Evolutionary conservation across 495 filamentous ascomycete genomes (phyloP).

Genomic region (Penicillium riverlandense): DNA sequence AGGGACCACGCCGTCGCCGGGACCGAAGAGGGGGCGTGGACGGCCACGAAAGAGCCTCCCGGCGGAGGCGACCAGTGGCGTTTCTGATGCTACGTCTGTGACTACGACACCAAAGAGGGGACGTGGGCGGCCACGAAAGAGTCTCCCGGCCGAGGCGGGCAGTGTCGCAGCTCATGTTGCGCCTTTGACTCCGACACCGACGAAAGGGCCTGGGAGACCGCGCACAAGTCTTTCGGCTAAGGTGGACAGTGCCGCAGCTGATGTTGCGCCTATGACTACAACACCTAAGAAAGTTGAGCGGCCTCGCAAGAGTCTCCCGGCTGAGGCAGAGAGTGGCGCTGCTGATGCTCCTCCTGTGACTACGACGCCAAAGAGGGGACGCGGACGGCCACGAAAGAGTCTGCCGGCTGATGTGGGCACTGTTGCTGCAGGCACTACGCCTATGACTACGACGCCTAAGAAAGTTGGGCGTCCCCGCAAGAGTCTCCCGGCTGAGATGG

Average conservation of each 20-base stretch:
- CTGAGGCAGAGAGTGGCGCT: too few relatives aligned
- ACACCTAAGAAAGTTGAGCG: too few relatives aligned
- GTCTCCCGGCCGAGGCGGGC: too few relatives aligned
- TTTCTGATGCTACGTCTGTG: neutral
- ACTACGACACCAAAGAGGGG: conserved; percentile 10
- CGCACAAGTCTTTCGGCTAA: neutral
- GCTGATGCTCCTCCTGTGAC: too few relatives aligned
- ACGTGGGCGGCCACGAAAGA: conserved; percentile 11
- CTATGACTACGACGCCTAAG: too few relatives aligned
- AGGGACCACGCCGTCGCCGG: neutral
- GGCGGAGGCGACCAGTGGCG: too few relatives aligned
- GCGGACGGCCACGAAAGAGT: too few relatives aligned
- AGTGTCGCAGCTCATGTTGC: neutral
- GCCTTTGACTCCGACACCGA: conserved; percentile 2
- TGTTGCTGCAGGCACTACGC: too few relatives aligned
- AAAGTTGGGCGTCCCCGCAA: neutral
- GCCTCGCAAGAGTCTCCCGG: too few relatives aligned
- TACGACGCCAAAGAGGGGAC: too few relatives aligned
- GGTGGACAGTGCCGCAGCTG: too few relatives aligned
- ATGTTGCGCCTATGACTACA: neutral
- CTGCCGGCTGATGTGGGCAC: too few relatives aligned
- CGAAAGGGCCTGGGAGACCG: conserved; percentile 13
- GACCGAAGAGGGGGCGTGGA: conserved; percentile 15
- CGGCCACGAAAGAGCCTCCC: conserved; percentile 2
- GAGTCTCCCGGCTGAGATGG: conserved; percentile 13